Evolutionary conservation across 768 basidiomycete species (phyloP), one percentile per base, ranked within the genome.

Genomic region (Amylocystis lapponica): DNA sequence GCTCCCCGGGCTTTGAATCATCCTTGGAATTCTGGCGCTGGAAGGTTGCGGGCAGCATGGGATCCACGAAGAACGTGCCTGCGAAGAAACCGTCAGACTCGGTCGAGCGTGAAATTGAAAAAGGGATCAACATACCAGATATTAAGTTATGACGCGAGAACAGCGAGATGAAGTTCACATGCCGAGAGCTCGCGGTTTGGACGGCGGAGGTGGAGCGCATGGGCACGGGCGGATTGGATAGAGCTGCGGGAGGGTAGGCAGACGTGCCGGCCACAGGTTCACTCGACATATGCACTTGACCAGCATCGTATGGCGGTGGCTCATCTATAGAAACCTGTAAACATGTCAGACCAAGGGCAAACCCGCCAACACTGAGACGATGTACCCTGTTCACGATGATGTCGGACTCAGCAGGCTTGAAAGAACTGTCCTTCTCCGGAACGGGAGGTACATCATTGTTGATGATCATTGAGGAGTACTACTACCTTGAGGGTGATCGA

Each of bases 161-260:
- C 7, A 60, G 41, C 33, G 52, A 52, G 12, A 60, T 44, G 43
- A 49, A 46, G 36, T 60, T 60, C 25, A 58, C 56, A 12, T 51
- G 53, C 41, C 58, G 59, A 17, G 50, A 36, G 14, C 36, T 46
- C 16, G 45, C 36, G 3, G 59, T 48, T 27, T 46, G 46, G 36
- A 56, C 52, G 10, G 27, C 20, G 9, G 30, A n/a, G 20, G 6
- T 12, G 14, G 41, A 32, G n/a, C n/a, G n/a, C n/a, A n/a, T n/a
- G n/a, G n/a, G n/a, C n/a, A n/a, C n/a, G n/a, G n/a, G n/a, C n/a
- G n/a, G n/a, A n/a, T n/a, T n/a, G n/a, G n/a, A n/a, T n/a, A n/a
- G n/a, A n/a, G n/a, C n/a, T n/a, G n/a, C n/a, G n/a, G n/a, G n/a
- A n/a, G n/a, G n/a, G n/a, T n/a, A n/a, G n/a, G n/a, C n/a, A n/a